Conservation (phyloP, 257 asterid species). For the Solanum dulcamara region DNA sequence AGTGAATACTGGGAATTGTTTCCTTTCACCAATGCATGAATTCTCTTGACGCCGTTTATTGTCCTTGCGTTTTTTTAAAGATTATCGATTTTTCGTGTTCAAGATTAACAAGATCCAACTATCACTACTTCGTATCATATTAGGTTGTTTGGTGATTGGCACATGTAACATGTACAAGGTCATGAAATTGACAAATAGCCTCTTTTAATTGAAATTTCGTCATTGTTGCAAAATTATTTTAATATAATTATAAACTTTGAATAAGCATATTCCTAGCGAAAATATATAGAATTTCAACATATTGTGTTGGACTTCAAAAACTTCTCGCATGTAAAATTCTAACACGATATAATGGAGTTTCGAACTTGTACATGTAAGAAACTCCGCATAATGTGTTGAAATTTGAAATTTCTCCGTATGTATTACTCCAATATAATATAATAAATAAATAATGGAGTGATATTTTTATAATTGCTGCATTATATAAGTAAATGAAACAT, state of each 20-base stretch:
- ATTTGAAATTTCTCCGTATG: background rate
- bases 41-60: background rate
- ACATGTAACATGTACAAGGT: background rate
- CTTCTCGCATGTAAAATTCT: background rate
- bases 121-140: background rate
- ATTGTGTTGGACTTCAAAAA: background rate
- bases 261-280: background rate
- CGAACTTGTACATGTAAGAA: background rate
- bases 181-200: background rate
- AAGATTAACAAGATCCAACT: background rate
- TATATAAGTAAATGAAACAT: no score
- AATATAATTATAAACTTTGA: background rate
- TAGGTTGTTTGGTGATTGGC: background rate
- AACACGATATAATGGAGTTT: fast-evolving
- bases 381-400: no score
- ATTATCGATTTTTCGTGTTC: background rate
- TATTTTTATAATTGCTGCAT: no score
- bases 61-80: fast-evolving
- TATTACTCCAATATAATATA: background rate
- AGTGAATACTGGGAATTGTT: slow-evolving; percentile 16
- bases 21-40: background rate
- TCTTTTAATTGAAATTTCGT: background rate
- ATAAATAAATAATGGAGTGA: no score
- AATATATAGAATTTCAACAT: background rate
- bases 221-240: background rate